A percentile compares a stretch with the other conserved stretches of the same genome.
These are phyloP conservation scores for Xylaria sp. DNA, from an alignment of 2,329 filamentous ascomycete species.

Conservation along the genomic window DNA sequence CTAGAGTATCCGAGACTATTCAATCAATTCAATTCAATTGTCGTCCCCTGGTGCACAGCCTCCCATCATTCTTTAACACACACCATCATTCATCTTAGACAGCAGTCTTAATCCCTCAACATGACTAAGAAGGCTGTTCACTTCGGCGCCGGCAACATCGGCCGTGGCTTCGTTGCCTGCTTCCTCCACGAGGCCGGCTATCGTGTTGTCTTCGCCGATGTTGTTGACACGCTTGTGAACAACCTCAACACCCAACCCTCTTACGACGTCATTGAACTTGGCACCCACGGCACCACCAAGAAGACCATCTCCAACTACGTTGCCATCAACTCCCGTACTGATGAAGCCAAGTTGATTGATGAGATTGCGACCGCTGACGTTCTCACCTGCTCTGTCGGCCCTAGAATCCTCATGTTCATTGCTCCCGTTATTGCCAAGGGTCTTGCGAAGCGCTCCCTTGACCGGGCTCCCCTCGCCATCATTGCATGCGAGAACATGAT, in stretches of 20 bases:
- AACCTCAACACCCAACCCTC: slow-evolving; percentile 66
- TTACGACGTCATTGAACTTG: slow-evolving; percentile 92
- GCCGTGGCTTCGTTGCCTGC: slow-evolving; percentile 79
- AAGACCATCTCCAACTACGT: slow-evolving; percentile 92
- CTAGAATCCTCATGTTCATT: slow-evolving; percentile 93
- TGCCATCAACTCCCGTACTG: slow-evolving; percentile 87
- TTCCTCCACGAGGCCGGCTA: slow-evolving; percentile 94
- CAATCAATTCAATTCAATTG: neutral
- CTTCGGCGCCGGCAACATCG: slow-evolving; percentile 83
- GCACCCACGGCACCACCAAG: slow-evolving; percentile 66
- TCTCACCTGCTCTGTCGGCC: slow-evolving; percentile 94
- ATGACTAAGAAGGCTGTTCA: slow-evolving; percentile 69
- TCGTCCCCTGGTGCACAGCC: no score
- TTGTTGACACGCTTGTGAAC: slow-evolving; percentile 78
- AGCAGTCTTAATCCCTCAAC: slow-evolving; percentile 21
- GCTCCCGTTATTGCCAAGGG: slow-evolving; percentile 93
- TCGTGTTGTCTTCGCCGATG: slow-evolving; percentile 94
- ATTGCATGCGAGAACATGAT: slow-evolving; percentile 99
- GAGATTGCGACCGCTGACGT: slow-evolving; percentile 84
- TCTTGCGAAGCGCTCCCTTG: slow-evolving; percentile 67
- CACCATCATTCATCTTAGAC: neutral
- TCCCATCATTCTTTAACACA: neutral
- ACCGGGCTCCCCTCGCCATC: slow-evolving; percentile 68
- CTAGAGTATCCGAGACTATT: neutral
- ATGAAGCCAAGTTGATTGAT: slow-evolving; percentile 74